These are phyloP conservation scores for Candida ponderosae DNA, from an alignment of 805 yeast species.

Conservation along the genomic window DNA sequence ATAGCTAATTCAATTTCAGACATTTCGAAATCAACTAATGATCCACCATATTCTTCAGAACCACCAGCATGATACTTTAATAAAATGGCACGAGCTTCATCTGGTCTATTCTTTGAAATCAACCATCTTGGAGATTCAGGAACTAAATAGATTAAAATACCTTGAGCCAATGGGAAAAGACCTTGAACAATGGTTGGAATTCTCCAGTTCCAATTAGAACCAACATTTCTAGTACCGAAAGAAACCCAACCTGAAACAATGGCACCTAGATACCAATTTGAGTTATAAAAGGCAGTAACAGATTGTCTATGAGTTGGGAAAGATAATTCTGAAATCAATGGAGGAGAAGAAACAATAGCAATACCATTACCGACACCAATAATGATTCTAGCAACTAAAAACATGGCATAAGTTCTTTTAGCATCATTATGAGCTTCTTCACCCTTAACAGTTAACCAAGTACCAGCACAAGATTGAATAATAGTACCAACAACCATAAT, in stretches of 20 bases:
- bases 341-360: slow-evolving; percentile 37
- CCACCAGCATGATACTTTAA: slow-evolving; percentile 31
- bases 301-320: slow-evolving; percentile 38
- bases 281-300: slow-evolving; percentile 39
- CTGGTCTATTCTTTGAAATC: slow-evolving; percentile 31
- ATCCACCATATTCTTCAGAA: slow-evolving; percentile 15
- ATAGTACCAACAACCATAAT: slow-evolving; percentile 18
- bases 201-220: slow-evolving; percentile 39
- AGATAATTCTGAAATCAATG: slow-evolving; percentile 41
- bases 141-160: slow-evolving; percentile 26
- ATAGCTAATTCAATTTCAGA: slow-evolving; percentile 31
- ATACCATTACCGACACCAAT: slow-evolving; percentile 40
- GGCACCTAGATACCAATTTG: slow-evolving; percentile 49
- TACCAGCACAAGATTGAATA: slow-evolving; percentile 22
- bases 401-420: slow-evolving; percentile 5
- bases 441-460: slow-evolving; percentile 11
- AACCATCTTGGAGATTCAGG: slow-evolving; percentile 46
- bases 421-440: neutral
- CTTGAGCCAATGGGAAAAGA: slow-evolving; percentile 35
- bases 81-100: slow-evolving; percentile 35
- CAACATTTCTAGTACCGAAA: slow-evolving; percentile 31
- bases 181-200: slow-evolving; percentile 47
- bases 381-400: slow-evolving; percentile 29
- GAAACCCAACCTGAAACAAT: slow-evolving; percentile 44
- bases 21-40: slow-evolving; percentile 29